phyloP scores from a whole-genome alignment of 176 grass and related monocot genomes.

The Avena sativa region DNA sequence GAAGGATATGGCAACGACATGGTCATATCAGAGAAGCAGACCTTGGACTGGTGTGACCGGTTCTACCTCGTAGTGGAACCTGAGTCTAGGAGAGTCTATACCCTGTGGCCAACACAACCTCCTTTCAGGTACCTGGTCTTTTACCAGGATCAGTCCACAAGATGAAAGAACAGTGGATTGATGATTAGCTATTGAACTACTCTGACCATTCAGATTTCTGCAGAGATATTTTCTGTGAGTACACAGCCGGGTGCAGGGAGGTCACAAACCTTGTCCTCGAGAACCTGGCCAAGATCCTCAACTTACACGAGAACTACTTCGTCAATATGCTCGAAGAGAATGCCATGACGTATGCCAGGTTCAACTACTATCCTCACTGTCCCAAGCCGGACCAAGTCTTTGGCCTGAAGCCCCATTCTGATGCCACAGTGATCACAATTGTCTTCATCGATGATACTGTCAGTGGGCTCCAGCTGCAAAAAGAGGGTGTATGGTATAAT shows the following conservation, averaged over 20 bases:
- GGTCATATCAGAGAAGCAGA: constrained; percentile 47
- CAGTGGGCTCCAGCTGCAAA: constrained; percentile 56
- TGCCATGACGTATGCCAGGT: constrained; percentile 43
- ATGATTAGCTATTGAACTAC: background rate
- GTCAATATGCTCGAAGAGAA: constrained; percentile 34
- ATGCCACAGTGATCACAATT: constrained; percentile 55
- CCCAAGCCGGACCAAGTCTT: constrained; percentile 51
- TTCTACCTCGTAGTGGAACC: constrained; percentile 56
- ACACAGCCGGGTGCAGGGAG: constrained; percentile 44
- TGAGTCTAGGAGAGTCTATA: constrained; percentile 25
- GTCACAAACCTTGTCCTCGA: constrained; percentile 29
- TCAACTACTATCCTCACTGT: constrained; percentile 64
- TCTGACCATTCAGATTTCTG: background rate
- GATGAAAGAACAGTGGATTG: background rate
- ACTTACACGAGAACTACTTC: constrained; percentile 37
- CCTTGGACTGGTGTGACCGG: constrained; percentile 62
- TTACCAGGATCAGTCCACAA: background rate
- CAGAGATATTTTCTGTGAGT: constrained; percentile 43
- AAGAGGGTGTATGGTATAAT: constrained; percentile 44
- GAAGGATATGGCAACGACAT: constrained; percentile 69
- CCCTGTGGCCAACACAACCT: background rate
- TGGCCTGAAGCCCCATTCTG: constrained; percentile 62
- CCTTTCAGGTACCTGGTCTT: background rate
- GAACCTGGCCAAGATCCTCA: constrained; percentile 35
- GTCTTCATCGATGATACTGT: constrained; percentile 49